These are phyloP conservation scores for Helianthus annuus DNA, from an alignment of 129 eudicot genomes.

Conservation along the genomic window HanXRQr2.0-SUNRISE NC_035435.2:171668132-171668631, in stretches of 20 bases:
- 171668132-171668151: constrained; percentile 2
- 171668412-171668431: background rate
- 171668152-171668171: background rate
- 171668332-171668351: constrained; percentile 65
- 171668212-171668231: constrained; percentile 25
- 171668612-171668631: no score
- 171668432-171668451: background rate
- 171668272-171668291: constrained; percentile 73
- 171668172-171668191: constrained; percentile 19
- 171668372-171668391: constrained; percentile 7
- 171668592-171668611: no score
- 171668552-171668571: no score
- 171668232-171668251: constrained; percentile 87
- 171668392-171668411: background rate
- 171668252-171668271: constrained; percentile 72
- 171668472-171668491: background rate
- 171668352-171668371: constrained; percentile 72
- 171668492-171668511: no score
- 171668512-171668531: no score
- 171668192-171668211: constrained; percentile 8
- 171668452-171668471: constrained; percentile 4
- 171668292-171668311: constrained; percentile 74
- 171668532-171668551: background rate
- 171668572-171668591: no score
- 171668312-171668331: constrained; percentile 84